A percentile compares a stretch with the other conserved stretches of the same genome.
phyloP scores from a whole-genome alignment of 495 filamentous ascomycete species.

The Chaetomium fimeti region DNA sequence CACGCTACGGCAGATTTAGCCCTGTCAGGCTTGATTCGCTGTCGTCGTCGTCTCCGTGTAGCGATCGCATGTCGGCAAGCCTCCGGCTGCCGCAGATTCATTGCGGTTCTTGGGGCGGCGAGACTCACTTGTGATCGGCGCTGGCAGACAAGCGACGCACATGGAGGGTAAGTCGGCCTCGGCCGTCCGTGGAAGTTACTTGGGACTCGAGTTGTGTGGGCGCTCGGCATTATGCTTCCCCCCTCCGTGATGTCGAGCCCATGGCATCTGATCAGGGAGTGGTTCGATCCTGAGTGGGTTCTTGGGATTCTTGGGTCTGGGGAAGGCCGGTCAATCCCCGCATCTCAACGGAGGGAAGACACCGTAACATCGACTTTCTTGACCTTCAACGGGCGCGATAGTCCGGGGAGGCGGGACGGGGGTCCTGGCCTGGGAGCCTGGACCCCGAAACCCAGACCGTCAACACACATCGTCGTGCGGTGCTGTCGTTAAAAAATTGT shows the following conservation, averaged over 20 bases:
- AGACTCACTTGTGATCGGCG: slow-evolving; percentile 6
- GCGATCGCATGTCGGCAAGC: slow-evolving; percentile 23
- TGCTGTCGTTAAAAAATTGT: not conserved
- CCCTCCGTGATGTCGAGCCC: slow-evolving; percentile 1
- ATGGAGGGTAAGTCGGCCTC: slow-evolving; percentile 6
- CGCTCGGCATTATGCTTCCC: not conserved
- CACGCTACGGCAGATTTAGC: slow-evolving; percentile 24
- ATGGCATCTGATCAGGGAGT: not conserved
- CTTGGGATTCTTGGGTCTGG: slow-evolving; percentile 19
- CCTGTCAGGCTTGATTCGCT: slow-evolving; percentile 22
- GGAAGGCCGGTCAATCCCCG: slow-evolving; percentile 24
- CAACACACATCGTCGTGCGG: not conserved
- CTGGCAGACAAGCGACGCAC: not conserved
- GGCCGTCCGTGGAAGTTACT: not conserved
- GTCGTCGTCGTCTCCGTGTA: slow-evolving; percentile 7
- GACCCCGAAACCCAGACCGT: not conserved
- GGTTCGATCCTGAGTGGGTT: slow-evolving; percentile 21
- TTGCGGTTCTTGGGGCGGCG: slow-evolving; percentile 14
- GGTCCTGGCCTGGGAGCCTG: slow-evolving; percentile 3
- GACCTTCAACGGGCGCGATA: not conserved
- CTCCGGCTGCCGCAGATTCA: slow-evolving; percentile 27
- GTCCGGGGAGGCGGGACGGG: slow-evolving; percentile 23
- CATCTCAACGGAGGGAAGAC: slow-evolving; percentile 16
- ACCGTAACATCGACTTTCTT: slow-evolving; percentile 6
- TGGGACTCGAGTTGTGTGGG: not conserved